These are phyloP conservation scores for Ensete ventricosum DNA, from an alignment of 176 grass and related monocot genomes.

Conservation along the genomic window DNA sequence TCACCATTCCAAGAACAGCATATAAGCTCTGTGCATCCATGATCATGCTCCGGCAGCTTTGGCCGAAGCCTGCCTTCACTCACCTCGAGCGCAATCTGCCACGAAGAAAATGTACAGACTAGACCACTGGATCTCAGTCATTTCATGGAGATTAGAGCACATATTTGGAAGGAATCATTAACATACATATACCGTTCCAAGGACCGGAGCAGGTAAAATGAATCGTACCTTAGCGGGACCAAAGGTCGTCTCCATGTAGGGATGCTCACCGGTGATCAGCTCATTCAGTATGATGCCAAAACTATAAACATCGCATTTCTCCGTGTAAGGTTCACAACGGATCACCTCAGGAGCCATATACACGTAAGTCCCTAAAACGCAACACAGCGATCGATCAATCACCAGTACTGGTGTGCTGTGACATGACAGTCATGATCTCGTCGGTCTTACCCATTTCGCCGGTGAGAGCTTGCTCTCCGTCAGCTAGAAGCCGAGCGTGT, in stretches of 20 bases:
- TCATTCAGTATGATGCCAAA: constrained; percentile 55
- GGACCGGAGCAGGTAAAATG: neutral
- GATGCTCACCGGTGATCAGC: constrained; percentile 43
- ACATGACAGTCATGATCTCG: neutral
- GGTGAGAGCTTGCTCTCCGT: constrained; percentile 37
- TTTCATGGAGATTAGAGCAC: no score
- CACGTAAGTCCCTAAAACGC: constrained; percentile 58
- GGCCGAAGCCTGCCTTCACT: constrained; percentile 42
- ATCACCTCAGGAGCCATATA: constrained; percentile 69
- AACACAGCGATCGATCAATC: no score
- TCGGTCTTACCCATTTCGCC: constrained; percentile 42
- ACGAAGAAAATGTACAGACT: neutral
- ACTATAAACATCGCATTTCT: constrained; percentile 71
- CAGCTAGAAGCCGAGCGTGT: constrained; percentile 45
- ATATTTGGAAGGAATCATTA: no score
- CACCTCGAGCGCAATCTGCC: constrained; percentile 51
- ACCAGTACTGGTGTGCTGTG: neutral
- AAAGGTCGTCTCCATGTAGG: constrained; percentile 38
- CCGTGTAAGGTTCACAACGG: constrained; percentile 44
- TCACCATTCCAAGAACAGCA: constrained; percentile 30
- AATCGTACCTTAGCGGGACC: constrained; percentile 36
- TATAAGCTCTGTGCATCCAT: constrained; percentile 19
- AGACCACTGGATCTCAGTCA: neutral
- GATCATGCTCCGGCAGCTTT: constrained; percentile 15
- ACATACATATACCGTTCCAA: no score